phyloP scores from a whole-genome alignment of 768 basidiomycete genomes.

The Boletus rufocinnamomeus region DNA sequence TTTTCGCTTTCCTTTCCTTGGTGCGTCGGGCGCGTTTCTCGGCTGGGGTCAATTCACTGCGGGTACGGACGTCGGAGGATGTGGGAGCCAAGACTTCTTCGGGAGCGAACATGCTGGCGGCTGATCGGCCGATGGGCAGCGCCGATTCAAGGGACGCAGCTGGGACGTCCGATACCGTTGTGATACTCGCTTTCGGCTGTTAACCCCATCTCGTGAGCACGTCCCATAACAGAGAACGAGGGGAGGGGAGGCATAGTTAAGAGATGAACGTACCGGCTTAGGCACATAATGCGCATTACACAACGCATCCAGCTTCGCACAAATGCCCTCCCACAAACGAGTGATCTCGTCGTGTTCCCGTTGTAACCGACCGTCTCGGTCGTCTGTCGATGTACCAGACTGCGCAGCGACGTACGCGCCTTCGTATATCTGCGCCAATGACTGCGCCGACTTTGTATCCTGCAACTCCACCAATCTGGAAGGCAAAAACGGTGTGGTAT shows the following conservation, averaged over 20 bases:
- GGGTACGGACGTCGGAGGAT: constrained; percentile 55
- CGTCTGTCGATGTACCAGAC: constrained; percentile 55
- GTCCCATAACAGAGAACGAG: not conserved
- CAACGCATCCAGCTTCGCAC: constrained; percentile 86
- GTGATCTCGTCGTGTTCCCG: constrained; percentile 91
- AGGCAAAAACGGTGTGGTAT: constrained; percentile 88
- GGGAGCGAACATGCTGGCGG: constrained; percentile 83
- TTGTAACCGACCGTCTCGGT: constrained; percentile 83
- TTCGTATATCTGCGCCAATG: constrained; percentile 95
- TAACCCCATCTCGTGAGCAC: not conserved
- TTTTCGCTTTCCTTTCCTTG: constrained; percentile 69
- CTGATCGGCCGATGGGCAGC: constrained; percentile 77
- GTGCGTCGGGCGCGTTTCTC: constrained; percentile 76
- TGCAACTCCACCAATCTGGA: constrained; percentile 87
- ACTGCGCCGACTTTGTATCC: constrained; percentile 85
- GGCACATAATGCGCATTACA: constrained; percentile 96
- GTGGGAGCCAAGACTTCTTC: constrained; percentile 80
- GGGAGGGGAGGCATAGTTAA: not conserved
- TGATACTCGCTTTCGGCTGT: constrained; percentile 88
- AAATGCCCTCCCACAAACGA: constrained; percentile 80
- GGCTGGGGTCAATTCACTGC: constrained; percentile 79
- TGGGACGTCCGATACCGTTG: constrained; percentile 79
- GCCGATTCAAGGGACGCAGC: constrained; percentile 87
- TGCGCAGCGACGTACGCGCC: constrained; percentile 80
- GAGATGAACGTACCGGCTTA: constrained; percentile 65